These are phyloP conservation scores for Claviceps digitariae DNA, from an alignment of 2,329 filamentous ascomycete genomes.

Conservation along the genomic window DNA sequence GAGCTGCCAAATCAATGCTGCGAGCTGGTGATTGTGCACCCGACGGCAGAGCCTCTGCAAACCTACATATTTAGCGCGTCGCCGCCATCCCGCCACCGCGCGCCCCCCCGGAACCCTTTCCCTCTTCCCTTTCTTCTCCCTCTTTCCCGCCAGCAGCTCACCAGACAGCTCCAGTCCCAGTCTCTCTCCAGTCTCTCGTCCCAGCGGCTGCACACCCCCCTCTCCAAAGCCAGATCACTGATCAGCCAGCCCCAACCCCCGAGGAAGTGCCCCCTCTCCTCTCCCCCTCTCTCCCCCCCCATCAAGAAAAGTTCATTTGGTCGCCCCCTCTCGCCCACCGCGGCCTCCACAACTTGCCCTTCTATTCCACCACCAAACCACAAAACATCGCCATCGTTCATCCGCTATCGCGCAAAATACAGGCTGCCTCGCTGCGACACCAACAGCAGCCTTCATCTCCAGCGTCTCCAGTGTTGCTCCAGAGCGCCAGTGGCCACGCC, in stretches of 20 bases:
- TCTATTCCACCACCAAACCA: neutral
- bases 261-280: neutral
- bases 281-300: neutral
- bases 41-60: conserved; percentile 9
- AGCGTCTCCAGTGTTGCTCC: conserved; percentile 4
- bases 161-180: too few relatives aligned
- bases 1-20: neutral
- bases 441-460: conserved; percentile 8
- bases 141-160: conserved; percentile 5
- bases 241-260: neutral
- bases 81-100: conserved; percentile 16
- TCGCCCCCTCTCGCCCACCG: neutral
- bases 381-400: conserved; percentile 6
- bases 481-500: conserved; percentile 3
- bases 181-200: neutral
- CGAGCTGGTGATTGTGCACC: conserved; percentile 19
- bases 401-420: conserved; percentile 2
- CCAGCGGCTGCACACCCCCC: neutral
- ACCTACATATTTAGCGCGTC: conserved; percentile 24
- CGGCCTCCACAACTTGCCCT: neutral
- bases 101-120: conserved; percentile 14
- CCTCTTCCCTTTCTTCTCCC: conserved; percentile 7
- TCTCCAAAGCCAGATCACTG: neutral
- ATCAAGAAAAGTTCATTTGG: neutral
- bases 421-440: conserved; percentile 6